A percentile compares a stretch with the other conserved stretches of the same genome.
Conservation (phyloP, 148 eudicot species). For the Rhododendron ferrugineum region DNA sequence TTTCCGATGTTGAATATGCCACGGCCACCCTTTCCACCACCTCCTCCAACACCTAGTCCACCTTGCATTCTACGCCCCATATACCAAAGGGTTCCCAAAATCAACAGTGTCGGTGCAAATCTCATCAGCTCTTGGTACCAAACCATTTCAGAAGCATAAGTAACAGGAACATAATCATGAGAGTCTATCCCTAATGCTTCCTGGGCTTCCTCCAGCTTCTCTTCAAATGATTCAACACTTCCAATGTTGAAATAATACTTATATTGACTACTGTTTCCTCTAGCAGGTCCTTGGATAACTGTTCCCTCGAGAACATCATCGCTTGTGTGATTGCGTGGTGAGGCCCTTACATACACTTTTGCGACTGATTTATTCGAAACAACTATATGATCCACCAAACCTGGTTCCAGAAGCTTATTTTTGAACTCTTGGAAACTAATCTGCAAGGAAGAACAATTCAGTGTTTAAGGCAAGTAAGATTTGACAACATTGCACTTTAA, state of each 20-base stretch:
- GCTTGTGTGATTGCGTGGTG: constrained; percentile 42
- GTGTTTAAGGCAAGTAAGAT: constrained; percentile 1
- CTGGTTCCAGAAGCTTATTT: constrained; percentile 89
- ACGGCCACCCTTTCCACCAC: constrained; percentile 63
- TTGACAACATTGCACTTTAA: background rate
- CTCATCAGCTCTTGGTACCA: constrained; percentile 73
- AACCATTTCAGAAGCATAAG: constrained; percentile 59
- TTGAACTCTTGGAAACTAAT: constrained; percentile 95
- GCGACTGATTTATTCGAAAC: constrained; percentile 76
- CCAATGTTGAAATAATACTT: constrained; percentile 77
- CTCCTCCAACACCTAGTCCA: constrained; percentile 72
- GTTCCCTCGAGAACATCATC: constrained; percentile 21
- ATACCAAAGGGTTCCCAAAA: constrained; percentile 59
- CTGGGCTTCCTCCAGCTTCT: constrained; percentile 86
- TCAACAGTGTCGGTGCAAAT: constrained; percentile 65
- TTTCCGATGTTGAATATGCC: constrained; percentile 84
- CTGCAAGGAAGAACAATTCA: constrained; percentile 35
- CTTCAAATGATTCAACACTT: constrained; percentile 81
- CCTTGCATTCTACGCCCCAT: constrained; percentile 84
- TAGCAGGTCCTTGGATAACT: constrained; percentile 31
- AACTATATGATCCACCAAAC: constrained; percentile 78
- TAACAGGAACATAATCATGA: constrained; percentile 76
- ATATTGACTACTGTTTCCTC: constrained; percentile 43
- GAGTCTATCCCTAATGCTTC: constrained; percentile 64
- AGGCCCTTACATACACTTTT: constrained; percentile 66